Evolutionary conservation across 176 grass and related monocot species (phyloP).

Genomic region (Secale cereale): DNA sequence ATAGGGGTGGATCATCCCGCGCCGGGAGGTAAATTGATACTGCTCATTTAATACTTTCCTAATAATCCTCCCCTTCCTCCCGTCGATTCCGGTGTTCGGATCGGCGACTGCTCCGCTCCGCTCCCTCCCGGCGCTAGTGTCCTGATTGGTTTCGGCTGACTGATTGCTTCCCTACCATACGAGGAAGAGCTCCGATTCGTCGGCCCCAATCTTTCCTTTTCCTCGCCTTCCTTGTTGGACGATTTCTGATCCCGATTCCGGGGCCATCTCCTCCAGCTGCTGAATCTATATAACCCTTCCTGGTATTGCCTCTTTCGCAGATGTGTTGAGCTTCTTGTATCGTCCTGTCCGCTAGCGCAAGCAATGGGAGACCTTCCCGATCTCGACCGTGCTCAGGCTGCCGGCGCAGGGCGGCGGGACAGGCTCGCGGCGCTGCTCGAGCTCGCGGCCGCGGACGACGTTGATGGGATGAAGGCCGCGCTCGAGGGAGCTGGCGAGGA

Average conservation of each 20-base stretch:
- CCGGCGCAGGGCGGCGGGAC: slow-evolving; percentile 24
- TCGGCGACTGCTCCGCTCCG: slow-evolving; percentile 13
- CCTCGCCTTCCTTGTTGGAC: background rate
- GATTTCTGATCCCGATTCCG: slow-evolving; percentile 54
- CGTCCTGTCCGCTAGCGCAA: background rate
- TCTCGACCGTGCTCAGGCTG: slow-evolving; percentile 25
- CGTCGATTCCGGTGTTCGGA: slow-evolving; percentile 24
- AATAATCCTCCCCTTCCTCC: slow-evolving; percentile 17
- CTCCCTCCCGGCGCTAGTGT: background rate
- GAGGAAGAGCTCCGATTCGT: background rate
- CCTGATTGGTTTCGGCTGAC: background rate
- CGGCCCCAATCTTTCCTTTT: slow-evolving; percentile 15
- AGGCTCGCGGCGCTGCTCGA: slow-evolving; percentile 56
- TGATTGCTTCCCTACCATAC: slow-evolving; percentile 27
- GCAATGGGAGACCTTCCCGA: slow-evolving; percentile 43
- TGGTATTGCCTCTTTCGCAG: background rate
- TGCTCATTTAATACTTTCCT: slow-evolving; percentile 42
- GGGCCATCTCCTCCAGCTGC: background rate
- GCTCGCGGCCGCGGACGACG: slow-evolving; percentile 67
- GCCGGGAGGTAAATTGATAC: slow-evolving; percentile 24
- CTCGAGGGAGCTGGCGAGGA: slow-evolving; percentile 17
- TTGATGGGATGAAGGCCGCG: slow-evolving; percentile 15
- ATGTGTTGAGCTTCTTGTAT: slow-evolving; percentile 15
- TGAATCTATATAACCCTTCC: slow-evolving; percentile 20
- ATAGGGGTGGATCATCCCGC: background rate